phyloP scores from a whole-genome alignment of 2,329 filamentous ascomycete genomes.

The Drechslera avenae region DNA sequence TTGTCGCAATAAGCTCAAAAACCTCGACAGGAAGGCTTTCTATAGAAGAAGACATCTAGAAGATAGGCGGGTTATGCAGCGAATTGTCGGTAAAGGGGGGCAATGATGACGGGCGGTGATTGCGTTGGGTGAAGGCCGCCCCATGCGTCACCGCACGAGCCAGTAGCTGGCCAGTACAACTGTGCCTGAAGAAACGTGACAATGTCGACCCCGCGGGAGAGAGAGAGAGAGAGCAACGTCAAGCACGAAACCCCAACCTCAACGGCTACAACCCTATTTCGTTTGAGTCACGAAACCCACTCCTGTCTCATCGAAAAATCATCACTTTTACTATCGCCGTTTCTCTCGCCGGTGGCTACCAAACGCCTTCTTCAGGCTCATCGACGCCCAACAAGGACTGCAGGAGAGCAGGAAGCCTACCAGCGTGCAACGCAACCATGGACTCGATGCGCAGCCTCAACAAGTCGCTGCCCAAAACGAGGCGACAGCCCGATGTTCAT shows the following conservation, averaged over 20 bases:
- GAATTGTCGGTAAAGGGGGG: not conserved
- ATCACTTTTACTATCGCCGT: not conserved
- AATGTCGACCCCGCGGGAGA: slow-evolving; percentile 16
- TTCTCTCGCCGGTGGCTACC: not conserved
- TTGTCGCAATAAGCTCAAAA: slow-evolving; percentile 28
- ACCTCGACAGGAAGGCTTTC: slow-evolving; percentile 39
- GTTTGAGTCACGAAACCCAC: slow-evolving; percentile 2
- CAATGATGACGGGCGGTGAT: not conserved
- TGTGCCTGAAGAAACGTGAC: slow-evolving; percentile 6
- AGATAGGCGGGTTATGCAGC: not conserved
- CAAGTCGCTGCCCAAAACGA: slow-evolving; percentile 46
- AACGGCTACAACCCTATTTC: slow-evolving; percentile 12
- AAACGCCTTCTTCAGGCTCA: slow-evolving; percentile 5
- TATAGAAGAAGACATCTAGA: slow-evolving; percentile 28
- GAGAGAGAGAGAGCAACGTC: not conserved
- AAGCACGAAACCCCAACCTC: slow-evolving; percentile 1
- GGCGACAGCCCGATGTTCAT: slow-evolving; percentile 63
- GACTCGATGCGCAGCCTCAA: slow-evolving; percentile 52
- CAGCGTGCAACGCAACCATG: slow-evolving; percentile 27
- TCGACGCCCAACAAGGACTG: slow-evolving; percentile 7
- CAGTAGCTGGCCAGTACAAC: not conserved
- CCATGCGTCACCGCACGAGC: not conserved
- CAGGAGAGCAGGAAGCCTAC: not conserved
- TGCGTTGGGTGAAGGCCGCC: not conserved
- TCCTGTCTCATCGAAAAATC: slow-evolving; percentile 1